Evolutionary conservation across 192 early-diverging fungal species (phyloP), one percentile per base, ranked within the genome.

Genomic region (Backusella mclennaniae): DNA sequence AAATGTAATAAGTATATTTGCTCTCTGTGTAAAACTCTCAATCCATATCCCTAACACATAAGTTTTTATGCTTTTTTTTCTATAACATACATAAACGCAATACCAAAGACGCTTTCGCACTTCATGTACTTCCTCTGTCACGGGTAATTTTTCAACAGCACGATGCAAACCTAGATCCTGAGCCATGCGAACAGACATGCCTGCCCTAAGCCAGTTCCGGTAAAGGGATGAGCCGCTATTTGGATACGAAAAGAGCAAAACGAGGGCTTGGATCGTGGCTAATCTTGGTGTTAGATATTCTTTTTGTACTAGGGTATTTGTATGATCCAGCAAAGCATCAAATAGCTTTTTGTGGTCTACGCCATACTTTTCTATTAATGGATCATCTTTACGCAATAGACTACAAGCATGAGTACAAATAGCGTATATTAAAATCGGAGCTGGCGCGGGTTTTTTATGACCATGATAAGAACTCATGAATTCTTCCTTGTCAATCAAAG

Each of bases 141-240:
- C n/a, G 49, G 80, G 78, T 80, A 86, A 82, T 23, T 78, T 80
- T 2, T 82, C 53, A 15, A 85, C 80, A 78, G 89, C 89, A 29
- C 93, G 87, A 74, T 95, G 92, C 63, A 95, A 84, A 12, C 92
- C 93, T 42, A 95, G 56, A 74, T 95, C 93, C 81, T 93, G 92
- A 8, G 93, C 93, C 84, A 93, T 91, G 33, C 92, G 79, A 17
- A 89, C 90, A 17, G 92, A 92, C 91, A 81, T 81, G 23, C 79
- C 79, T 19, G 75, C 63, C 14, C 36, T 53, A 42, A 81, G 73
- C 79, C 79, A 81, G 21, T 73, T 76, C 12, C 66, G 71, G 29
- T 77, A 81, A n/a, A 66, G 67, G 2, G 35, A 69, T 15, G 59
- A 9, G 17, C 70, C 35, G 41, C 44, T 74, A 23, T 49, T 73